Evolutionary conservation across 1,284 basidiomycete species (phyloP).

Genomic region (Cryptococcus sp.): DNA sequence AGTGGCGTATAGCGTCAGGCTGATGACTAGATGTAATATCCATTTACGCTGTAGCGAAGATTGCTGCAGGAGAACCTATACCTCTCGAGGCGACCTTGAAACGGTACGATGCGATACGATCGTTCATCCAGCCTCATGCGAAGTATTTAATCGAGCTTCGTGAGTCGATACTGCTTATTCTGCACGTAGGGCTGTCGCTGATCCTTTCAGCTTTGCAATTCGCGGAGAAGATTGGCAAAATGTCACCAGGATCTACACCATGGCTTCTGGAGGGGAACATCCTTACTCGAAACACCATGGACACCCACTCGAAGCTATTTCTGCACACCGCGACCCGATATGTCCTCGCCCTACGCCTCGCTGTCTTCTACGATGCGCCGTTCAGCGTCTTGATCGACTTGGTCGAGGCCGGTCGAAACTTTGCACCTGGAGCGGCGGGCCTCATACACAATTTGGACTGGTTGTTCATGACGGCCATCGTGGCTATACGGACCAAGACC

Average conservation of each 20-base stretch:
- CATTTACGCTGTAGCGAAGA: constrained; percentile 15
- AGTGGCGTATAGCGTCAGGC: neutral
- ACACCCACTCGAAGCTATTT: constrained; percentile 5
- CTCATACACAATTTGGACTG: constrained; percentile 17
- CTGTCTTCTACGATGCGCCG: constrained; percentile 29
- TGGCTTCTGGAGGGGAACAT: constrained; percentile 24
- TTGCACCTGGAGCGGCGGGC: constrained; percentile 7
- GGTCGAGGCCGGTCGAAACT: neutral
- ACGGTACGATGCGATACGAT: constrained; percentile 19
- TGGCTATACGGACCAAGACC: constrained; percentile 10
- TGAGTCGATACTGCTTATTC: constrained; percentile 3
- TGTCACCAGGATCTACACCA: constrained; percentile 2
- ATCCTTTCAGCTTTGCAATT: constrained; percentile 20
- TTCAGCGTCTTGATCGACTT: constrained; percentile 6
- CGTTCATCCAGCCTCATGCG: constrained; percentile 12
- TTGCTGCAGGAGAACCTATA: constrained; percentile 9
- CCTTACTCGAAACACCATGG: constrained; percentile 10
- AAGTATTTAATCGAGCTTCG: constrained; percentile 15
- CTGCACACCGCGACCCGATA: constrained; percentile 17
- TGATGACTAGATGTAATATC: constrained; percentile 16
- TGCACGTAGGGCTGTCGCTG: neutral
- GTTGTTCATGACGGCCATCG: constrained; percentile 16
- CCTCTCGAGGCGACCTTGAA: constrained; percentile 8
- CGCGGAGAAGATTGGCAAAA: constrained; percentile 11
- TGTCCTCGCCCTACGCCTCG: constrained; percentile 17